Evolutionary conservation across 1,139 yeast species (phyloP), one percentile per base, ranked within the genome.

Genomic region (Kodamaea derodonti): DNA sequence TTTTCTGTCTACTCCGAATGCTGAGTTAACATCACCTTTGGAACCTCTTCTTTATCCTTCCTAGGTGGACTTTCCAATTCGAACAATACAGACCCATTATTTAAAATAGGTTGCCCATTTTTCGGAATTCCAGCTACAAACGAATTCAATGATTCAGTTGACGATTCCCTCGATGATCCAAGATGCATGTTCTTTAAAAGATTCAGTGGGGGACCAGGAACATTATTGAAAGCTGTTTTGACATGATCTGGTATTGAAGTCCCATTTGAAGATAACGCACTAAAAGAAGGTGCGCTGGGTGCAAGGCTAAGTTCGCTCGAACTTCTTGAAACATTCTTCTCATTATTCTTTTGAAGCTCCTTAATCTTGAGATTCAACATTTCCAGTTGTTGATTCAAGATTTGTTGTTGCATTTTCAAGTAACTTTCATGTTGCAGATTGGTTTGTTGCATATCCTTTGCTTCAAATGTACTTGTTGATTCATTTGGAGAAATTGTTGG

Each of bases 381-480:
- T 26, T 57, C 59, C 39, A 62, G 68, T 41, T 69, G 72, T 40
- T 65, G 71, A 30, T 54, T 54, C 43, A 69, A 50, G 26, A 60
- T 56, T 36, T 65, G 65, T 40, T 62, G 60, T 43, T 69, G 75
- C 36, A 65, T 50, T 42, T 56, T 54, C 38, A 69, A 52, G 41
- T 66, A 68, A 16, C 53, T 46, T 31, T 65, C 69, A 43, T 66
- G 73, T 30, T 61, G 48, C 13, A 40, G 45, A 18, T 41, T 46
- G n/a, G n/a, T n/a, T 9, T 18, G 22, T 6, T 18, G 9, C 9
- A 6, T 18, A 9, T 18, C 36, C 43, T 49, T 14, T 32, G 30
- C 10, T 11, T 43, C 30, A 12, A 32, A 30, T 13, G 26, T 12
- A 18, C 22, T 11, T 2, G 20, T 36, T 7, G 31, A 15, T n/a